Evolutionary conservation across 2,329 filamentous ascomycete genomes (phyloP).

Genomic region (Stachybotrys chlorohalonatus): DNA sequence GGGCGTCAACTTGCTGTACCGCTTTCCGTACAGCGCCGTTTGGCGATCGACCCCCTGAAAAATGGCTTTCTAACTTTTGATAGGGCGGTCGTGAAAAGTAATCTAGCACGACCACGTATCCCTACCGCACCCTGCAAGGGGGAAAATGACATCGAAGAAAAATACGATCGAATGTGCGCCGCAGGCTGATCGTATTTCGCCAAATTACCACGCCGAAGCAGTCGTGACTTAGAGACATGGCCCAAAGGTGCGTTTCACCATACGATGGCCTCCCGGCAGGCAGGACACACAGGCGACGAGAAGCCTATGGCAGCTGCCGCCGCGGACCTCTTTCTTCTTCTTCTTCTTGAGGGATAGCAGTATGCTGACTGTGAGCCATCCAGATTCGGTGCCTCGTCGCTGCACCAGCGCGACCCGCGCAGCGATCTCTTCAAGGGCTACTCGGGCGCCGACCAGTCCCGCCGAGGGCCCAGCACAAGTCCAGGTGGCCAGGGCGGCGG

Average conservation of each 20-base stretch:
- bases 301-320: too few species aligned
- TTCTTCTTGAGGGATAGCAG: too few species aligned
- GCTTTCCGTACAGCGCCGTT: too few species aligned
- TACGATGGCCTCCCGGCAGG: not conserved
- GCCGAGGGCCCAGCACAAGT: constrained; percentile 34
- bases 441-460: constrained; percentile 36
- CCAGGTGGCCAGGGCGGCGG: constrained; percentile 33
- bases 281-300: too few species aligned
- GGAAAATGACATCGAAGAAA: not conserved
- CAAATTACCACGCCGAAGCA: not conserved
- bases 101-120: not conserved
- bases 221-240: not conserved
- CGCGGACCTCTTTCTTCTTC: too few species aligned
- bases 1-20: too few species aligned
- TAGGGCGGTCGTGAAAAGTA: not conserved
- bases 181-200: not conserved
- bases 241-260: not conserved
- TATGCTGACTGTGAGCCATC: constrained; percentile 1
- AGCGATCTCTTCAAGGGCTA: constrained; percentile 71
- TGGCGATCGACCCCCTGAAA: too few species aligned
- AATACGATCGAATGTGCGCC: not conserved
- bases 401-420: constrained; percentile 66
- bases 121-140: not conserved
- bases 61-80: not conserved
- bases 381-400: constrained; percentile 58